Evolutionary conservation across 2,329 filamentous ascomycete genomes (phyloP).

Genomic region (Monilinia fructicola): DNA sequence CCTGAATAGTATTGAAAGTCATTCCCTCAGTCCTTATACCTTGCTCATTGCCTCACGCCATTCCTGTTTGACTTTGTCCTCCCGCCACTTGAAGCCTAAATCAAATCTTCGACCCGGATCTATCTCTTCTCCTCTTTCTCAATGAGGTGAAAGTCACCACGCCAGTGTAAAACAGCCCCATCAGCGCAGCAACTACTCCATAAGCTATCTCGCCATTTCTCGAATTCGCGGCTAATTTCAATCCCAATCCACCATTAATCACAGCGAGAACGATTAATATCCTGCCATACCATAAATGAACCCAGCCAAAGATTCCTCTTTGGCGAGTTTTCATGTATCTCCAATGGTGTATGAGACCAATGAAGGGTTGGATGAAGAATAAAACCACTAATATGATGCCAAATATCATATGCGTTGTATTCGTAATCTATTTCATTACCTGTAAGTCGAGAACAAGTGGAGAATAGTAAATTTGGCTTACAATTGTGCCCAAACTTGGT

Average conservation of each 20-base stretch:
- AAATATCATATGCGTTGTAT: slow-evolving; percentile 54
- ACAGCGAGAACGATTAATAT: slow-evolving; percentile 57
- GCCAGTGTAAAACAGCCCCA: slow-evolving; percentile 48
- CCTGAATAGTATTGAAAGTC: too few species aligned
- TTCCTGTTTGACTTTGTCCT: too few species aligned
- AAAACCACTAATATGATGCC: slow-evolving; percentile 56
- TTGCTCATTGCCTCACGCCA: too few species aligned
- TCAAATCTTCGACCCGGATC: slow-evolving; percentile 21
- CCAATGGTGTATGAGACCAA: slow-evolving; percentile 58
- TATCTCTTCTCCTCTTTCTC: slow-evolving; percentile 9
- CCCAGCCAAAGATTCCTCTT: slow-evolving; percentile 54
- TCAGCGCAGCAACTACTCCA: slow-evolving; percentile 53
- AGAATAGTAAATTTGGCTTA: slow-evolving; percentile 41
- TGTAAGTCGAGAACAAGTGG: neutral
- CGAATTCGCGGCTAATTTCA: slow-evolving; percentile 49
- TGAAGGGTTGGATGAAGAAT: slow-evolving; percentile 57
- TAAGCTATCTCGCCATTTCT: slow-evolving; percentile 53
- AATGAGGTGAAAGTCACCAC: slow-evolving; percentile 27
- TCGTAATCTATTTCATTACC: slow-evolving; percentile 49
- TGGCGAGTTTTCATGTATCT: slow-evolving; percentile 50
- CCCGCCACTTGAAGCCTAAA: slow-evolving; percentile 20
- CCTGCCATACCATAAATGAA: slow-evolving; percentile 64
- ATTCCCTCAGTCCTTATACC: too few species aligned
- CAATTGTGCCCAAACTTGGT: slow-evolving; percentile 31
- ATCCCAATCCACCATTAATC: slow-evolving; percentile 63